Evolutionary conservation across 352 stramenopile species (phyloP), one percentile per base, ranked within the genome.

Genomic region (Pythium brassicae): DNA sequence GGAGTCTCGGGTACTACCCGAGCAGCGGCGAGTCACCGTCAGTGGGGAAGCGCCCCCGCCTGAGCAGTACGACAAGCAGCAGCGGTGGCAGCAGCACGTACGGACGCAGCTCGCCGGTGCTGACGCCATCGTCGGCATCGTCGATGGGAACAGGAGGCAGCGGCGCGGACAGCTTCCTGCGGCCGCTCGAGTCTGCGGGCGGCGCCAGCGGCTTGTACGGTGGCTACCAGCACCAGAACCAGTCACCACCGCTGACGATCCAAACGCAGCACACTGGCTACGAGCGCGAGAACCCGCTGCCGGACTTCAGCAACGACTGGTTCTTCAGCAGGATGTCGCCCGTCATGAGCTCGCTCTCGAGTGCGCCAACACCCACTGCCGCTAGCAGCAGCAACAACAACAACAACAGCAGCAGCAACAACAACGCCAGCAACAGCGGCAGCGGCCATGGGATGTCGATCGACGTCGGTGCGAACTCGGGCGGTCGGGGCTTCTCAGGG

Each of bases 271-370:
- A 22, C 10, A 50, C 59, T 22, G 49, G 50, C 35, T 78, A 76
- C 51, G 72, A 85, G 23, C 48, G 62, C 22, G 72, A 85, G 17
- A 76, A 82, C 37, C 62, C 68, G 19, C 27, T 83, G n/a, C 68
- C 70, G 23, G 72, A 82, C 57, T 76, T 78, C n/a, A 80, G 60
- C 50, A 51, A 57, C 4, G 74, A 74, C 62, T 84, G 69, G 69
- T 72, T 72, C 50, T 39, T 68, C 19, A 59, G 47, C 11, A 47
- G 65, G 4, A 59, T 72, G 39, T 69, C 65, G 17, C 61, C 61
- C 2, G 53, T 61, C n/a, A 55, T 53, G 19, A 55, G 53, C 26
- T 35, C 59, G n/a, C 49, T 49, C 12, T 49, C 57, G 46, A 42
- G 40, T 14, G 35, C 22, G 25, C 50, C 54, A 14, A 47, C 42